Conservation (phyloP, 305 asterid species). For the Rubia balearica region DNA sequence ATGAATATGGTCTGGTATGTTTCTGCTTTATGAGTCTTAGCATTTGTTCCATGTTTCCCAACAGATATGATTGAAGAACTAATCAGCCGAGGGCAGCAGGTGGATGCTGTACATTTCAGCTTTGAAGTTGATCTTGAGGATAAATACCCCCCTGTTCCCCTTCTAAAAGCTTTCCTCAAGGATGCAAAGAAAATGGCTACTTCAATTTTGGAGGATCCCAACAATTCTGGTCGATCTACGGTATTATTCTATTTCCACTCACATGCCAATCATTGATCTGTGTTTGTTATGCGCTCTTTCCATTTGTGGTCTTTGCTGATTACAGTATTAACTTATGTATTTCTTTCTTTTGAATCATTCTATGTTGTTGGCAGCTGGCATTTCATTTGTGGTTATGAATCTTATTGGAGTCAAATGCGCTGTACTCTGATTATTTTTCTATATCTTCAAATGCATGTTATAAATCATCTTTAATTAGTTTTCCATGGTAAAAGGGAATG, state of each 20-base stretch:
- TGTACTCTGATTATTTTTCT: too few species aligned
- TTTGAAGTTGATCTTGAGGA: conserved; percentile 78
- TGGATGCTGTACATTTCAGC: conserved; percentile 96
- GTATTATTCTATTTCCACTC: conserved; percentile 30
- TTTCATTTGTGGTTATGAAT: neutral
- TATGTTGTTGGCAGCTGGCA: neutral
- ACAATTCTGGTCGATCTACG: conserved; percentile 83
- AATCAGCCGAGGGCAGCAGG: conserved; percentile 93
- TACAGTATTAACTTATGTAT: neutral
- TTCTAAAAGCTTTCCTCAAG: conserved; percentile 80
- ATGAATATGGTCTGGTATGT: neutral
- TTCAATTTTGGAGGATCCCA: conserved; percentile 71
- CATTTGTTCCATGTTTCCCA: conserved; percentile 8
- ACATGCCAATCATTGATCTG: neutral
- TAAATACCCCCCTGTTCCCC: conserved; percentile 84
- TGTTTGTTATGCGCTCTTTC: neutral
- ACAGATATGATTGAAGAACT: conserved; percentile 92
- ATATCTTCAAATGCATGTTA: too few species aligned
- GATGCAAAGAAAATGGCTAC: conserved; percentile 81
- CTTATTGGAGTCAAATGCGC: too few species aligned
- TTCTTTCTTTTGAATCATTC: neutral
- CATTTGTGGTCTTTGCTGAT: neutral
- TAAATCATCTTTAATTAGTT: too few species aligned
- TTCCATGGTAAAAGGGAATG: neutral
- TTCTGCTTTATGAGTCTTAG: neutral